A percentile compares a stretch with the other conserved stretches of the same genome.
These are phyloP conservation scores for Fusarium chaquense DNA, from an alignment of 2,329 filamentous ascomycete genomes.

Conservation along the genomic window DNA sequence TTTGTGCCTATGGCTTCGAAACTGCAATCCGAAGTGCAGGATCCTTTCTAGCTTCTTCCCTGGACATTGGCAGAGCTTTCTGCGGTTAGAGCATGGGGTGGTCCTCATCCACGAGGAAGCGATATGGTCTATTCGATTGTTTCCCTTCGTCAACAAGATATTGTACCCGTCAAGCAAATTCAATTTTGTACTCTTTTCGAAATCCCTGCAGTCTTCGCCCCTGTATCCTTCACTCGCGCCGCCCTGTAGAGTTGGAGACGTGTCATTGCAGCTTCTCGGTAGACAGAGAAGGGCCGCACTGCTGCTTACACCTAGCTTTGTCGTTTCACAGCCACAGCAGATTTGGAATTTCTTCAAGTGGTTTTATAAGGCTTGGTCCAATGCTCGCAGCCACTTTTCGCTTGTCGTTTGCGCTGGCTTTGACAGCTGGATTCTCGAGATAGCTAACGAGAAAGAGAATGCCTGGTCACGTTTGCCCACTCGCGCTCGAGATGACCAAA, in stretches of 20 bases:
- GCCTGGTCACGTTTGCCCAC: neutral
- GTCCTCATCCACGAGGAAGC: slow-evolving; percentile 62
- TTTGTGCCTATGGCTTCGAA: slow-evolving; percentile 60
- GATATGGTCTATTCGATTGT: slow-evolving; percentile 53
- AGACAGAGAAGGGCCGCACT: slow-evolving; percentile 49
- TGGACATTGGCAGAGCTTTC: slow-evolving; percentile 64
- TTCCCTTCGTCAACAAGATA: slow-evolving; percentile 54
- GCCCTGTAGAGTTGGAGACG: slow-evolving; percentile 28
- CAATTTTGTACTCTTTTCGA: slow-evolving; percentile 57
- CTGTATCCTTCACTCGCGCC: slow-evolving; percentile 22
- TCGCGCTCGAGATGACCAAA: neutral
- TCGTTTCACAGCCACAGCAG: slow-evolving; percentile 54
- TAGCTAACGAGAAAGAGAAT: slow-evolving; percentile 42
- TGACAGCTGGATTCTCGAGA: slow-evolving; percentile 48
- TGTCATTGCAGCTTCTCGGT: slow-evolving; percentile 50
- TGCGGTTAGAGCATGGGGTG: slow-evolving; percentile 44
- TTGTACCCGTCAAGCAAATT: slow-evolving; percentile 49
- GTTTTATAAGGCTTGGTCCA: slow-evolving; percentile 47
- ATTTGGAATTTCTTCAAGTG: slow-evolving; percentile 54
- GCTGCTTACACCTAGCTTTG: slow-evolving; percentile 58
- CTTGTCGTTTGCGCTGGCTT: slow-evolving; percentile 50
- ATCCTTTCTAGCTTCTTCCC: slow-evolving; percentile 56
- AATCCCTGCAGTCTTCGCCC: slow-evolving; percentile 47
- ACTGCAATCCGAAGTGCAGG: slow-evolving; percentile 55
- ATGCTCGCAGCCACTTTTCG: slow-evolving; percentile 29